Percentiles rank a stretch among this genome's conserved stretches.
Evolutionary conservation across 495 filamentous ascomycete genomes (phyloP).

Genomic region (Echria macrotheca): DNA sequence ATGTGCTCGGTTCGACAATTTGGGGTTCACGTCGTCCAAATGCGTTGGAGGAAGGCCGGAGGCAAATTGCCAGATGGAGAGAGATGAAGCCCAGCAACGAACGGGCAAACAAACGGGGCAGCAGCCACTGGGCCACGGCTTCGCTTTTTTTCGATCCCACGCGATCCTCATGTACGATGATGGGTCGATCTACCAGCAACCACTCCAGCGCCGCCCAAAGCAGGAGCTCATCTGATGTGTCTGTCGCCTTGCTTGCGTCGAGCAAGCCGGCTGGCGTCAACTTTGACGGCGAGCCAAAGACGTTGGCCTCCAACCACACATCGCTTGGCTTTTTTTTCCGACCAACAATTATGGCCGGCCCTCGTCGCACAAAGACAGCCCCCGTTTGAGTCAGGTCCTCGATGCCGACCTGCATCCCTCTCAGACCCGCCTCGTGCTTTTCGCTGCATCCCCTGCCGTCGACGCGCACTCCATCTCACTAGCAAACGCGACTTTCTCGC

Average conservation of each 20-base stretch:
- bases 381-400: background rate
- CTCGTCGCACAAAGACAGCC: constrained; percentile 8
- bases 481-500: too few relatives aligned
- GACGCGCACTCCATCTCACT: background rate
- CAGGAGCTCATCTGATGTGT: background rate
- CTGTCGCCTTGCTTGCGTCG: background rate
- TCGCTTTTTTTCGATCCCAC: background rate
- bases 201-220: too few relatives aligned
- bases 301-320: constrained; percentile 8
- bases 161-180: background rate
- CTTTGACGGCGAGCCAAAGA: background rate
- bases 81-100: background rate
- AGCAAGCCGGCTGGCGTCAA: background rate
- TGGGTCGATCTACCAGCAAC: too few relatives aligned
- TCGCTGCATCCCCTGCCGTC: background rate
- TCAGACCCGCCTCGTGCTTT: constrained; percentile 1
- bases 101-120: background rate
- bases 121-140: background rate
- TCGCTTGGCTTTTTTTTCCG: constrained; percentile 8
- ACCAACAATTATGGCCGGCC: constrained; percentile 4
- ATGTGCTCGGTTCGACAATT: background rate
- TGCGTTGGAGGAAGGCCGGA: background rate
- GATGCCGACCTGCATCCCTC: too few relatives aligned
- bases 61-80: background rate
- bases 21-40: constrained; percentile 5